Base-by-base conservation (phyloP, 192 early-diverging fungal genomes). In the Linnemannia schmuckeri region DNA sequence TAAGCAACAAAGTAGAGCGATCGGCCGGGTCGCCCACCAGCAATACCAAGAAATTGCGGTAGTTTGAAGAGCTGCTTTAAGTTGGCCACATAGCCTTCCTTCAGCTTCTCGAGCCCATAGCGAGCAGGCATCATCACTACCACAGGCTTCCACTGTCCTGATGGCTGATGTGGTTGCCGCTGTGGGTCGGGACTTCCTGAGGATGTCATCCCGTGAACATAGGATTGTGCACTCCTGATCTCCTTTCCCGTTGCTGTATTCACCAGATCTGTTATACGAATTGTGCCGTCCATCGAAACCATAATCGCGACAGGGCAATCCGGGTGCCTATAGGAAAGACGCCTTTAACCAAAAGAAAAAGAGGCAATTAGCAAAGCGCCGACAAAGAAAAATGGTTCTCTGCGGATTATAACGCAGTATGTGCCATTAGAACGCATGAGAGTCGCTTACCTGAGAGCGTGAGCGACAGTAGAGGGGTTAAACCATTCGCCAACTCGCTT, bases 401-500 rank as follows among this genome's bases (percentile, higher is more conserved):
- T 18, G 20, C 17, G 6, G 4, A 27, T 7, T 27, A 57, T 12
- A 57, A 27, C 8, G 22, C 1, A 1, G 20, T 55, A 24, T 2
- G 20, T 24, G 52, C 6, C 8, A 15, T 47, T 12, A 66, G 3
- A 0, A 13, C 44, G 44, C 44, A 10, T 38, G 2, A 30, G 66
- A 71, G 3, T 52, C 20, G 1, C 82, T 68, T 83, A 90, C 89
- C 77, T 83, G 33, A 90, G 61, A 40, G 86, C 85, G 46, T 90
- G 85, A 15, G 89, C 89, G 20, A 88, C 72, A 3, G 89, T 90
- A 4, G 89, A 79, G 27, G 89, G 89, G 2, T 86, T 86, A 82
- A 90, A 90, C 89, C 89, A 90, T 18, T 90, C 89, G 47, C 89
- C 89, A 35, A 90, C 70, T n/a, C 78, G 76, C 40, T 90, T 90